Base-by-base conservation (phyloP, 2,329 filamentous ascomycete species). In the Alternaria tenuissima region DNA sequence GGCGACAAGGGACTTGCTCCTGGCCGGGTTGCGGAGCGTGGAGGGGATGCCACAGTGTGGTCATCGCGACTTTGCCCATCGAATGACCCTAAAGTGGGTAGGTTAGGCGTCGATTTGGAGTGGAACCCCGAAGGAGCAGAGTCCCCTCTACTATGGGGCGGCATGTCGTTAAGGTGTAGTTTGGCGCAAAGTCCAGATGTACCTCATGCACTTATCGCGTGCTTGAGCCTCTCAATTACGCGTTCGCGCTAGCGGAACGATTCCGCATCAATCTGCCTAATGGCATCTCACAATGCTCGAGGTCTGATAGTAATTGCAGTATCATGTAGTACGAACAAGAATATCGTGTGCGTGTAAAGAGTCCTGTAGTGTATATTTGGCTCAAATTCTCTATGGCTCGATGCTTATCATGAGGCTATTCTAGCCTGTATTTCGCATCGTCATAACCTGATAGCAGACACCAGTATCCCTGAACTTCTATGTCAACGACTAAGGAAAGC, bases 61-160 rank as follows among this genome's bases (percentile, higher is more conserved):
- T 42, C 20, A 3, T 52, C 47, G 41, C 60, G 56, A 53, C 57
- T 28, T 22, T 58, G 60, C 12, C 62, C 65, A 30, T 70, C 60
- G 7, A 80, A 73, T 4, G 78, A 75, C 49, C 65, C 69, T n/a
- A 81, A 64, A 0, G 80, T 82, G 2, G 81, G 78, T 2, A 83
- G 72, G 56, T 83, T 82, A 5, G 82, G 82, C 3, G 81, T 83
- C 0, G 81, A 83, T 57, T 80, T 80, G 34, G 81, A 83, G 55
- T 81, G 80, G 56, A 81, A 74, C 24, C 77, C 78, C n/a, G 71
- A 49, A 24, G 79, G 79, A 2, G 78, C 67, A 4, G 68, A 63
- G n/a, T 61, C 68, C 43, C 80, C 81, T 78, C 81, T 76, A 59
- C 80, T 81, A 59, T 80, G 77, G 2, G 80, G 80, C 42, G 81